Conservation (phyloP, 169 alveolate species). For the Cryptosporidium sp. region DNA sequence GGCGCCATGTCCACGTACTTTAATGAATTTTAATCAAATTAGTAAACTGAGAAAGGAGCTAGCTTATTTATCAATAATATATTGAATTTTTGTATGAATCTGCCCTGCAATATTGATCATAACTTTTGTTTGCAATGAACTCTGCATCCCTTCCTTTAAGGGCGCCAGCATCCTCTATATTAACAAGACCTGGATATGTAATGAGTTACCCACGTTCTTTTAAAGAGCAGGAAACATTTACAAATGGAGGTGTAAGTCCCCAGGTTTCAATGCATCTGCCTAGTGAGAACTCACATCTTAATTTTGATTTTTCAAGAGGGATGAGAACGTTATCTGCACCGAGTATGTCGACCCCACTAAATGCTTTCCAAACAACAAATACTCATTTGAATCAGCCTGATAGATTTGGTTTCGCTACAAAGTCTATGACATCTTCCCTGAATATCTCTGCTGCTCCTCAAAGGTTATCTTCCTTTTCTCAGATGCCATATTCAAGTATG, state of each 20-base stretch:
- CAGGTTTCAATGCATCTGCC: not conserved
- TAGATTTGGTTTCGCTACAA: slow-evolving; percentile 6
- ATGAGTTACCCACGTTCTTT: slow-evolving; percentile 22
- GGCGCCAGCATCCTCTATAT: slow-evolving; percentile 49
- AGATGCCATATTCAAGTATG: slow-evolving; percentile 5
- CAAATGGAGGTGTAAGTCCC: not conserved
- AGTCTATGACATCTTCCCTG: slow-evolving; percentile 40
- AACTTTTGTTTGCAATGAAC: not conserved
- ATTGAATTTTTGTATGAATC: slow-evolving; percentile 3
- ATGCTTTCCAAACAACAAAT: slow-evolving; percentile 29
- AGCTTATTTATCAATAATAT: not conserved
- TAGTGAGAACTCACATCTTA: slow-evolving; percentile 16
- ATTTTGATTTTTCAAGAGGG: slow-evolving; percentile 15
- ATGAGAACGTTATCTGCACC: slow-evolving; percentile 11
- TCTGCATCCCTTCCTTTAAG: slow-evolving; percentile 30
- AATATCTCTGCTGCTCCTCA: slow-evolving; percentile 30
- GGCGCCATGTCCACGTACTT: slow-evolving; percentile 76
- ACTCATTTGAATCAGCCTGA: slow-evolving; percentile 9
- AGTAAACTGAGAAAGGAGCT: not conserved
- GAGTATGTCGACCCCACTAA: slow-evolving; percentile 67
- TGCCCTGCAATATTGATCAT: not conserved
- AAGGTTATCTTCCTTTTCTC: slow-evolving; percentile 49
- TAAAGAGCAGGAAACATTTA: slow-evolving; percentile 3
- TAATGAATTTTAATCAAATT: slow-evolving; percentile 12
- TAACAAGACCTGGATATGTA: slow-evolving; percentile 29